Base-by-base conservation (phyloP, 1,284 basidiomycete species). In the Takashimella koratensis region DNA sequence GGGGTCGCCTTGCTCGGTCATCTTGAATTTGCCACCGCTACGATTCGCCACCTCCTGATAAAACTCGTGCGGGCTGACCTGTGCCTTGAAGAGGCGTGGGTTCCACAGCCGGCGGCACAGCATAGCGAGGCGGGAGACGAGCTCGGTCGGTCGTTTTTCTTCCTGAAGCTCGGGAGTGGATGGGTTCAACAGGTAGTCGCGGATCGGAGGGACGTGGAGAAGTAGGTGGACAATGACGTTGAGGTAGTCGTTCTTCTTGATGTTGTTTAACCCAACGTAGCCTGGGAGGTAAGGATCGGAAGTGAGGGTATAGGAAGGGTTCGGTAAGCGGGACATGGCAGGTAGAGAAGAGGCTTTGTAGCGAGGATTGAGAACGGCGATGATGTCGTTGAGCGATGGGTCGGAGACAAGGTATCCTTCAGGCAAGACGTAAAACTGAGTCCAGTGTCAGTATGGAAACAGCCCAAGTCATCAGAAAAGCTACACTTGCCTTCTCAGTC, bases 21-120 rank as follows among this genome's bases (percentile, higher is more conserved):
- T 82, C 63, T 87, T 86, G 77, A 94, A 98, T 74, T 90, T 91
- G 13, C 92, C 90, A 26, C 79, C 82, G 67, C 89, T 93, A 27
- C 86, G 86, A 59, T 89, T 83, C 58, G 87, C 86, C 45, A 98
- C 93, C 77, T 98, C 95, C 76, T 99, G 96, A 58, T 97, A 77
- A 71, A 98, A 94, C 75, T 99, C 96, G 76, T 98, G 96, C 8
- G 96, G 96, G 62, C 88, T 91, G 59, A 98, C 93, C 81, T 99
- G 96, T 53, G 89, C 87, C 76, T 99, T 99, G 84, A 98, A 97
- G 52, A 95, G 77, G 46, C 86, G 80, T 4, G 91, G 89, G 74
- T 98, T 98, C 96, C 96, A 99, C 23, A 98, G 74, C 72, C 97
- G 93, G 74, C 91, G 87, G 27, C 91, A 84, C 42, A 98, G 80